A percentile compares a stretch with the other conserved stretches of the same genome.
These are phyloP conservation scores for Theobroma cacao DNA, from an alignment of 345 rosid genomes.

Conservation along the genomic window DNA sequence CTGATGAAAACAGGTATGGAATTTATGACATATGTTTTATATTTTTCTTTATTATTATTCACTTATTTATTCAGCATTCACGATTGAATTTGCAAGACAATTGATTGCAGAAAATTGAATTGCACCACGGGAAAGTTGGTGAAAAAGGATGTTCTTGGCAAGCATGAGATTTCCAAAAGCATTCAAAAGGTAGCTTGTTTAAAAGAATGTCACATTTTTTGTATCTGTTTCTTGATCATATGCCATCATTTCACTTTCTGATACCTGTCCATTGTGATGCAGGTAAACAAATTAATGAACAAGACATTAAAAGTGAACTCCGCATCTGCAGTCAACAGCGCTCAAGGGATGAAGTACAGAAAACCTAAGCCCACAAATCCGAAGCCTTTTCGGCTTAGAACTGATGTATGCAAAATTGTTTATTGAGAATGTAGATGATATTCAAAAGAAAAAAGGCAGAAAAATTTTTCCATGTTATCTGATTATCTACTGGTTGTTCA, in stretches of 20 bases:
- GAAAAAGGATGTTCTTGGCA: conserved; percentile 37
- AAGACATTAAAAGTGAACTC: conserved; percentile 42
- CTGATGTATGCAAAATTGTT: conserved; percentile 62
- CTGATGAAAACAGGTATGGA: conserved; percentile 50
- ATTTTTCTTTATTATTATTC: conserved; percentile 3
- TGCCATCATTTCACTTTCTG: not conserved
- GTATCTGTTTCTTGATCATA: not conserved
- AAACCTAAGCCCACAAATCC: conserved; percentile 88
- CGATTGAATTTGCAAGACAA: conserved; percentile 7
- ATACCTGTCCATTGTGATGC: conserved; percentile 19
- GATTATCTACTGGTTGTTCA: conserved; percentile 23
- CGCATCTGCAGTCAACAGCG: conserved; percentile 17
- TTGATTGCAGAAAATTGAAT: conserved; percentile 37
- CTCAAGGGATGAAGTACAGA: conserved; percentile 40
- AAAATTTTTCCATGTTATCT: conserved; percentile 9
- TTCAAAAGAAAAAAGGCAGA: not conserved
- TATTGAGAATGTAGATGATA: not conserved
- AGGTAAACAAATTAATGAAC: conserved; percentile 36
- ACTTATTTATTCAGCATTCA: not conserved
- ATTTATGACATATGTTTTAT: not conserved
- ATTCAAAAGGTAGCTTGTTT: conserved; percentile 35
- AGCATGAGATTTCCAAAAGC: conserved; percentile 33
- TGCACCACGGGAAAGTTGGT: not conserved
- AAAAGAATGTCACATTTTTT: not conserved
- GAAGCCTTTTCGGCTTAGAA: conserved; percentile 92